These are phyloP conservation scores for Hericium erinaceus DNA, from an alignment of 768 basidiomycete species.

Conservation along the genomic window DNA sequence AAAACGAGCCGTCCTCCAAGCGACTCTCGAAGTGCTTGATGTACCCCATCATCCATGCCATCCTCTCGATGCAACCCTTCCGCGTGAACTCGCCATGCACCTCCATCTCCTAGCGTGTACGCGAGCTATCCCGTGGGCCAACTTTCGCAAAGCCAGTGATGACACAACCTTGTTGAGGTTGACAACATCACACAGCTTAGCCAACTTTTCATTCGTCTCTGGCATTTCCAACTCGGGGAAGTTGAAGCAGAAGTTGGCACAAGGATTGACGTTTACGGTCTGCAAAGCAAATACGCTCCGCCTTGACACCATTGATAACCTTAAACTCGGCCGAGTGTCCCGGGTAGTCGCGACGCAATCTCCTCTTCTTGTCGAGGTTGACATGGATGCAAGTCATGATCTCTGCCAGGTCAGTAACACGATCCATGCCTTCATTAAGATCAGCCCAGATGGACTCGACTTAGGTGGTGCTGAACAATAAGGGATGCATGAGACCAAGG, in stretches of 20 bases:
- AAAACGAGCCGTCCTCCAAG: conserved; percentile 82
- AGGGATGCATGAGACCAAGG: no score
- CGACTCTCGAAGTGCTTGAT: conserved; percentile 99
- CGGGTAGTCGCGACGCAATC: conserved; percentile 88
- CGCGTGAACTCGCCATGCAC: conserved; percentile 93
- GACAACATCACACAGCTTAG: conserved; percentile 76
- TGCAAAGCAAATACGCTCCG: conserved; percentile 92
- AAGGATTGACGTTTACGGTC: conserved; percentile 86
- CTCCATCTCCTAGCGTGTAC: conserved; percentile 99
- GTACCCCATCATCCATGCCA: conserved; percentile 99
- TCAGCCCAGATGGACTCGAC: conserved; percentile 99
- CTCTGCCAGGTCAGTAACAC: conserved; percentile 88
- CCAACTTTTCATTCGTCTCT: conserved; percentile 64
- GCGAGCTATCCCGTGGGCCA: conserved; percentile 95
- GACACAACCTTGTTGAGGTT: conserved; percentile 93
- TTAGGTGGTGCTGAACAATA: conserved; percentile 98
- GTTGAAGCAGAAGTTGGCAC: conserved; percentile 95
- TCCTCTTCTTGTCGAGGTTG: conserved; percentile 75
- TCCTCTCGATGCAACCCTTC: conserved; percentile 96
- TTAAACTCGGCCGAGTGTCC: conserved; percentile 95
- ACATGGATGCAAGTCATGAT: conserved; percentile 81
- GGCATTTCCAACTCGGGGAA: conserved; percentile 79
- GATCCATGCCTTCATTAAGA: conserved; percentile 97
- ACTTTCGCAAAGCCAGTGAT: conserved; percentile 97
- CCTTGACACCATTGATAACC: conserved; percentile 78